A percentile compares a stretch with the other conserved stretches of the same genome.
Evolutionary conservation across 2,329 filamentous ascomycete genomes (phyloP).

Genomic region (Penicillium sp.): DNA sequence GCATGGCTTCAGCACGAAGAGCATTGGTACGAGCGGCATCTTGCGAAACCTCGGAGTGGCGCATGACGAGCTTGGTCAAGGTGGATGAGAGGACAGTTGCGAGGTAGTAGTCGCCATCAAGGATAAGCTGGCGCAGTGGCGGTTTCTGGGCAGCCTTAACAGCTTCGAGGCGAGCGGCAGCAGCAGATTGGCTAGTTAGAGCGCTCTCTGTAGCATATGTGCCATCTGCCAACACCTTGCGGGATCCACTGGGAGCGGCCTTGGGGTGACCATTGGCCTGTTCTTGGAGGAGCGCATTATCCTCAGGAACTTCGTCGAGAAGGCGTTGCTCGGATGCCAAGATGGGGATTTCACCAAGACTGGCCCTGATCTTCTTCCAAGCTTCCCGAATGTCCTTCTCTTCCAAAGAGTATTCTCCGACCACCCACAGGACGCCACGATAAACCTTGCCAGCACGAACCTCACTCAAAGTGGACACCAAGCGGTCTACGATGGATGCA

Average conservation of each 20-base stretch:
- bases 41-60: slow-evolving; percentile 86
- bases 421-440: slow-evolving; percentile 92
- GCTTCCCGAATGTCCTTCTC: slow-evolving; percentile 92
- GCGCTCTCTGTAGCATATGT: slow-evolving; percentile 97
- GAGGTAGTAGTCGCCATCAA: slow-evolving; percentile 96
- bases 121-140: slow-evolving; percentile 86
- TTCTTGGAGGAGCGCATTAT: slow-evolving; percentile 61
- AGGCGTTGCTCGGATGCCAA: slow-evolving; percentile 90
- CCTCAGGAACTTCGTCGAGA: slow-evolving; percentile 75
- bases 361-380: slow-evolving; percentile 93
- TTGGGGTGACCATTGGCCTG: slow-evolving; percentile 81
- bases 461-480: slow-evolving; percentile 87
- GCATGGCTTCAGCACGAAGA: slow-evolving; percentile 92
- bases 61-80: slow-evolving; percentile 95
- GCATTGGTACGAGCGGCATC: slow-evolving; percentile 88
- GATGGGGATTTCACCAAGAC: slow-evolving; percentile 94
- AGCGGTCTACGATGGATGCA: slow-evolving; percentile 77
- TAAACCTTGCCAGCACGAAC: slow-evolving; percentile 97
- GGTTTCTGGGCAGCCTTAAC: slow-evolving; percentile 97
- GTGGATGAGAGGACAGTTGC: slow-evolving; percentile 94
- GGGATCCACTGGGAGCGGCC: slow-evolving; percentile 74
- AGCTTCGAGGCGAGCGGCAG: slow-evolving; percentile 86
- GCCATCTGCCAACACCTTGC: slow-evolving; percentile 90
- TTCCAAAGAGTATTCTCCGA: slow-evolving; percentile 94
- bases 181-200: slow-evolving; percentile 85